Evolutionary conservation across 306 rosid species (phyloP).

Genomic region (Albizia julibrissin): DNA sequence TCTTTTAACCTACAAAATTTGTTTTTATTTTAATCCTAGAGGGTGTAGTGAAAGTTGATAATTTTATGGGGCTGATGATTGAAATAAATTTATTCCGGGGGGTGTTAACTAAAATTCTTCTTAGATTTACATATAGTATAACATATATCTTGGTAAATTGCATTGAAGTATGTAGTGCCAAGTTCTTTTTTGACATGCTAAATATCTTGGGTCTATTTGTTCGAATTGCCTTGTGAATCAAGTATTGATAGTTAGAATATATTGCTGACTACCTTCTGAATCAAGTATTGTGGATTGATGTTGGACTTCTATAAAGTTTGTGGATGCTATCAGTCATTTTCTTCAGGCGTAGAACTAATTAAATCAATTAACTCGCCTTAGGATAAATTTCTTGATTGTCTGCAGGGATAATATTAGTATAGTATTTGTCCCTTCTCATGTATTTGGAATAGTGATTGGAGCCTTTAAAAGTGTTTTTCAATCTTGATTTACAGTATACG

Average conservation of each 20-base stretch:
- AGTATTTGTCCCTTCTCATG: constrained; percentile 2
- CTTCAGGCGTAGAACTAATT: constrained; percentile 46
- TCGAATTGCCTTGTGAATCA: constrained; percentile 12
- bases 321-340: constrained; percentile 51
- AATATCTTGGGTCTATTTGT: neutral
- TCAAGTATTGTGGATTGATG: neutral
- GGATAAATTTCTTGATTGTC: constrained; percentile 13
- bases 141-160: neutral
- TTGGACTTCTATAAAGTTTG: constrained; percentile 25
- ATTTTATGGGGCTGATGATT: no score
- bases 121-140: no score
- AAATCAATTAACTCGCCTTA: neutral
- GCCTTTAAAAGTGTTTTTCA: no score
- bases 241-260: no score
- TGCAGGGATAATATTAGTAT: neutral
- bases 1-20: no score
- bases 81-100: no score
- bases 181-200: constrained; percentile 9
- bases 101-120: no score
- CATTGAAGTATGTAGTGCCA: neutral
- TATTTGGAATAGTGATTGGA: no score
- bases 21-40: no score
- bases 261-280: no score
- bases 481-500: no score
- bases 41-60: no score